phyloP scores from a whole-genome alignment of 305 asterid species.

The Ajuga reptans region DNA sequence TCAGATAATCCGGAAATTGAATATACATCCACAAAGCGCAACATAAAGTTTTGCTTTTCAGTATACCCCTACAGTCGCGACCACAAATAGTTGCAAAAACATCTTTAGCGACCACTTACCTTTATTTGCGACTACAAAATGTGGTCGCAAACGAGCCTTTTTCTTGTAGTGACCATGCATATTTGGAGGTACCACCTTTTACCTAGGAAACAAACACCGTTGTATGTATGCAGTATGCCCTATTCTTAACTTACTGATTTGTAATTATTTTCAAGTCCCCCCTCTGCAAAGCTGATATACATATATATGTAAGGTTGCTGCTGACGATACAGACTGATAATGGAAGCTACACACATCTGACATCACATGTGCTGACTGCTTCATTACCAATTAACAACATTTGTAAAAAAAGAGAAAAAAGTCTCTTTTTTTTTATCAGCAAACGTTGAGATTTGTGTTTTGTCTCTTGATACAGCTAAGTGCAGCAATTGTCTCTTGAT shows the following conservation, averaged over 20 bases:
- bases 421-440: not conserved
- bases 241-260: slow-evolving; percentile 14
- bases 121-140: too few species aligned
- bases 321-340: slow-evolving; percentile 10
- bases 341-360: slow-evolving; percentile 14
- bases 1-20: too few species aligned
- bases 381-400: not conserved
- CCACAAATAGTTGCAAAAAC: too few species aligned
- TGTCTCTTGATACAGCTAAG: slow-evolving; percentile 27
- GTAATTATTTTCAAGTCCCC: slow-evolving; percentile 23
- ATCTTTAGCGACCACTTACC: too few species aligned
- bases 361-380: slow-evolving; percentile 27
- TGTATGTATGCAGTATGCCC: slow-evolving; percentile 18
- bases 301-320: not conserved
- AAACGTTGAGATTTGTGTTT: slow-evolving; percentile 23
- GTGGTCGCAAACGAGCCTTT: too few species aligned
- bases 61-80: too few species aligned
- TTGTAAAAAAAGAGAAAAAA: not conserved
- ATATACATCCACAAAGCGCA: too few species aligned
- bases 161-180: too few species aligned
- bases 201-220: slow-evolving; percentile 21
- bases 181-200: slow-evolving; percentile 16
- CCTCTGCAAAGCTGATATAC: slow-evolving; percentile 23
- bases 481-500: slow-evolving; percentile 29
- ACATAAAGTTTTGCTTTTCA: too few species aligned